phyloP scores from a whole-genome alignment of 257 asterid genomes.

The Solanum medicagineum region DNA sequence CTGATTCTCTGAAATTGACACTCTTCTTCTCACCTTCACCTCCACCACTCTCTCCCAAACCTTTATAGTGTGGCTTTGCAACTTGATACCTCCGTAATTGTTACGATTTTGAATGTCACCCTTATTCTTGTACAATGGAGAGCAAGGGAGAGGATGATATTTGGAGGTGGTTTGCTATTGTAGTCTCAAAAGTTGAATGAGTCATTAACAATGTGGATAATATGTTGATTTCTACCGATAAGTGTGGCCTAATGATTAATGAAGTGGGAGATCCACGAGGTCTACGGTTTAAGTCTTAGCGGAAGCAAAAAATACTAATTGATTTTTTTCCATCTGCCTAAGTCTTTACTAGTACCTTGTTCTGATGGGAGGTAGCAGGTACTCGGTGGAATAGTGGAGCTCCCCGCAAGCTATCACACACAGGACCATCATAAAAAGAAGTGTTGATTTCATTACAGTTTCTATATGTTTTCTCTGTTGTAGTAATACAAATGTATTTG shows the following conservation, averaged over 20 bases:
- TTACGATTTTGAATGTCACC: too few species aligned
- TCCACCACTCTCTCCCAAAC: too few species aligned
- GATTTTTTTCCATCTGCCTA: neutral
- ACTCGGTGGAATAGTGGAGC: neutral
- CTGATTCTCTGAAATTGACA: too few species aligned
- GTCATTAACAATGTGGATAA: neutral
- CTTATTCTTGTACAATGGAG: neutral
- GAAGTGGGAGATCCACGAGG: neutral
- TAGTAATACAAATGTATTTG: neutral
- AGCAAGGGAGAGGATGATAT: neutral
- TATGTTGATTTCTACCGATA: neutral
- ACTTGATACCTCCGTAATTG: too few species aligned
- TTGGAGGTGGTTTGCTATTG: neutral
- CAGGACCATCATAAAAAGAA: neutral
- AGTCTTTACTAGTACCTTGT: neutral
- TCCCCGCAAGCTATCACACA: neutral
- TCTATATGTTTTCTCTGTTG: neutral
- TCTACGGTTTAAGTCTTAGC: neutral
- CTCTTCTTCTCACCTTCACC: too few species aligned
- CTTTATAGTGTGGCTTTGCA: too few species aligned
- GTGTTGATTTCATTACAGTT: neutral
- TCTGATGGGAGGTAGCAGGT: neutral
- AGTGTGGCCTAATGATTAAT: neutral
- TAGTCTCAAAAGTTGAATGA: neutral
- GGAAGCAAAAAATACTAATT: neutral